Base-by-base conservation (phyloP, 345 rosid species). In the Schrenkiella parvula region DNA sequence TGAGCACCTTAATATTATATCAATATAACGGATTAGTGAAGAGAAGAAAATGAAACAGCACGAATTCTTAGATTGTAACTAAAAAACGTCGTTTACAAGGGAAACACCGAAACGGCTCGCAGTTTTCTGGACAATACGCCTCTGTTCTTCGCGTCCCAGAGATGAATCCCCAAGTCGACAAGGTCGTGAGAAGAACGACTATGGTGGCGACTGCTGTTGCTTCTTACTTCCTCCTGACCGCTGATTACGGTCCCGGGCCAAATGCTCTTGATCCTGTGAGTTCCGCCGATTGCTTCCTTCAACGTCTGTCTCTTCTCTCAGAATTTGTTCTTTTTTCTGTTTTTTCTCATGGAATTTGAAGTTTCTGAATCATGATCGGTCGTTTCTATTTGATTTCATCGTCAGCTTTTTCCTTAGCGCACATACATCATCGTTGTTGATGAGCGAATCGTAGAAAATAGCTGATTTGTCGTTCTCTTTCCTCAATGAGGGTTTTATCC, bases 181-280 rank as follows among this genome's bases (percentile, higher is more conserved):
- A 87, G 84, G 29, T 93, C 8, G 90, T 93, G 84, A 86, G 85
- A 85, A 83, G 86, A 68, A 86, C 85, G n/a, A 90, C 97, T 6
- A 80, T 87, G 86, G 89, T 85, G 80, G 93, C 93, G 29, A 90
- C 98, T 4, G 87, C 75, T 7, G 85, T 86, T 63, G 93, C 89
- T 39, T 81, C 91, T 53, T 93, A 93, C 83, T 84, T 89, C 61
- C 93, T 93, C 53, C 81, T 93, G 53, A 90, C 96, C 7, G 95
- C 96, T 18, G 98, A 93, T 67, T 92, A 92, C 76, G 98, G 98
- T 47, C 95, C 98, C 35, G 84, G 89, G 41, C 92, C 97, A 32
- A 90, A 87, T 69, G 89, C 42, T 57, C 84, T 93, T 28, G 98
- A 87, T 64, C 98, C 98, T 10, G 98, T 90, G 68, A 73, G 87